These are phyloP conservation scores for Calocybe gambosa DNA, from an alignment of 1,284 basidiomycete species.

Conservation along the genomic window DNA sequence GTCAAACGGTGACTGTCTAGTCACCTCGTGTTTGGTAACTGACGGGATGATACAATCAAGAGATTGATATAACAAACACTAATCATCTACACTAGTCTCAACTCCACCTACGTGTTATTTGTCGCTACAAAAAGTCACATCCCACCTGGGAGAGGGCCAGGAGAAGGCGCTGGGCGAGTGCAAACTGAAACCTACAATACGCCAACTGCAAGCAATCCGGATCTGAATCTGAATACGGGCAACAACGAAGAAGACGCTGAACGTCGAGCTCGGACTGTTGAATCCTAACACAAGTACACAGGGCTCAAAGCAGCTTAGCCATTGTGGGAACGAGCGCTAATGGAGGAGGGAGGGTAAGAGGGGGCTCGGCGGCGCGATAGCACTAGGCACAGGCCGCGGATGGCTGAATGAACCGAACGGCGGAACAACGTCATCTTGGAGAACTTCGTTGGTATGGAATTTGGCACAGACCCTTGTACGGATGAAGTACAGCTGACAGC, in stretches of 20 bases:
- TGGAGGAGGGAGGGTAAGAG: constrained; percentile 29
- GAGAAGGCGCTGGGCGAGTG: no score
- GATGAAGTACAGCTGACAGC: constrained; percentile 43
- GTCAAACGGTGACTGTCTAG: no score
- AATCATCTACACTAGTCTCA: no score
- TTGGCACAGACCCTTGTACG: constrained; percentile 28
- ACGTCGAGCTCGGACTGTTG: constrained; percentile 45
- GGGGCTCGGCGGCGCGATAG: constrained; percentile 39
- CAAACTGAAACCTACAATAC: no score
- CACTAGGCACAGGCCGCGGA: constrained; percentile 53
- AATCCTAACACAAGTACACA: constrained; percentile 61
- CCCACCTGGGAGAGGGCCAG: no score
- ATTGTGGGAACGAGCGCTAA: constrained; percentile 45
- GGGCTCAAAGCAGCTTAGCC: constrained; percentile 63
- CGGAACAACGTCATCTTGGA: constrained; percentile 2
- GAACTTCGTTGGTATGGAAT: constrained; percentile 53
- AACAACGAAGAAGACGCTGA: constrained; percentile 29
- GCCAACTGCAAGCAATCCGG: not conserved
- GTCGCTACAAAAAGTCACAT: no score
- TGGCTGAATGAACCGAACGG: constrained; percentile 36
- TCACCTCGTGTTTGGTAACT: no score
- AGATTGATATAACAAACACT: no score
- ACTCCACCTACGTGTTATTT: no score
- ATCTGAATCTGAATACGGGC: not conserved
- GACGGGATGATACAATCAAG: no score